Evolutionary conservation across 345 rosid genomes (phyloP).

Genomic region (Geranium rotundifolium): DNA sequence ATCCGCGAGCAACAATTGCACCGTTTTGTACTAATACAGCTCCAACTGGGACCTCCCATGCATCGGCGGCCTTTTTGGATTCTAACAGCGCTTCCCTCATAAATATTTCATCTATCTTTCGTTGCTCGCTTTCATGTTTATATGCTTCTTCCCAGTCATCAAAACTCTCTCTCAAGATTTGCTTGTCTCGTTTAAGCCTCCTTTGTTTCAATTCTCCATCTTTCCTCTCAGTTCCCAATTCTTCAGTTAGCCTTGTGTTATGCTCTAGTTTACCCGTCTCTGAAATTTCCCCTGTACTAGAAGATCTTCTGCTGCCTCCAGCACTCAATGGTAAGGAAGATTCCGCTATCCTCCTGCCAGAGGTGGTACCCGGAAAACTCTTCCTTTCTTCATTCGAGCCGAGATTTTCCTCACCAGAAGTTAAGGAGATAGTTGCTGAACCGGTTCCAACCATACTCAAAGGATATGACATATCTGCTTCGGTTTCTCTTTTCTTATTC

Average conservation of each 20-base stretch:
- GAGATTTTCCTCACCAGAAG: slow-evolving; percentile 24
- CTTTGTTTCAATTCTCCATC: slow-evolving; percentile 42
- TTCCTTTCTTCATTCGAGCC: slow-evolving; percentile 20
- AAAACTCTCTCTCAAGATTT: slow-evolving; percentile 63
- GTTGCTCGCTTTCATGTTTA: slow-evolving; percentile 53
- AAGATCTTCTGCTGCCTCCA: slow-evolving; percentile 24
- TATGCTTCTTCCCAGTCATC: slow-evolving; percentile 99
- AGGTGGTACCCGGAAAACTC: slow-evolving; percentile 14
- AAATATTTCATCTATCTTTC: slow-evolving; percentile 64
- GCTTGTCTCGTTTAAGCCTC: slow-evolving; percentile 60
- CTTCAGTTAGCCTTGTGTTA: slow-evolving; percentile 28
- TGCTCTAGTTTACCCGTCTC: slow-evolving; percentile 20
- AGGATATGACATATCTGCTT: slow-evolving; percentile 20
- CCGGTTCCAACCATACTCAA: slow-evolving; percentile 28
- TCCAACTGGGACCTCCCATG: slow-evolving; percentile 98
- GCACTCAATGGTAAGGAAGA: slow-evolving; percentile 26
- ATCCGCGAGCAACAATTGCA: slow-evolving; percentile 84
- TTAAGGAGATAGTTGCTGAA: slow-evolving; percentile 31
- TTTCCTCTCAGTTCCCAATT: slow-evolving; percentile 20
- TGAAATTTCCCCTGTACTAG: slow-evolving; percentile 25
- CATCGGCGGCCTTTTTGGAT: slow-evolving; percentile 90
- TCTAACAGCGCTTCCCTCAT: slow-evolving; percentile 90
- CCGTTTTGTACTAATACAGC: slow-evolving; percentile 88
- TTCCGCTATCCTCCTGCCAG: slow-evolving; percentile 23
- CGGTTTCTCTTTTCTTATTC: slow-evolving; percentile 22